Percentiles rank a stretch among this genome's conserved stretches.
These are phyloP conservation scores for Penicillium atrosanguineum DNA, from an alignment of 495 filamentous ascomycete species.

Conservation along the genomic window DNA sequence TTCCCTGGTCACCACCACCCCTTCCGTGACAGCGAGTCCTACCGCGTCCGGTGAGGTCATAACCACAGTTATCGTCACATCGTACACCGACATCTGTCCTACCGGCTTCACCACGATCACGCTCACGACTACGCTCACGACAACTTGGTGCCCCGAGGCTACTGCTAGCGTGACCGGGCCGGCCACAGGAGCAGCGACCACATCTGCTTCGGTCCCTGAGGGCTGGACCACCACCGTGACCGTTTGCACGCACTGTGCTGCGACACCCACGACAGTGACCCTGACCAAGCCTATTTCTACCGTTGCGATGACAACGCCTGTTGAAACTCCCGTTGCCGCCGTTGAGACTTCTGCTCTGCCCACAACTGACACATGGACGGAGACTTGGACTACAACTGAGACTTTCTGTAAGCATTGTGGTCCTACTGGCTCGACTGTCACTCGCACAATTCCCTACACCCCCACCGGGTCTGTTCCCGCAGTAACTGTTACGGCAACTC, in stretches of 20 bases:
- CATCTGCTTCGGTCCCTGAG: conserved; percentile 30
- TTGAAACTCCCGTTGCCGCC: conserved; percentile 7
- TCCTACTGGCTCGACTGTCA: conserved; percentile 32
- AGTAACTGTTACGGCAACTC: background rate
- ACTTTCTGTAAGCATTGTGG: conserved; percentile 42
- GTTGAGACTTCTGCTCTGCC: conserved; percentile 10
- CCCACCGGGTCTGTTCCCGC: conserved; percentile 7
- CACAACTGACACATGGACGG: conserved; percentile 31
- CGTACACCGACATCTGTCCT: conserved; percentile 43
- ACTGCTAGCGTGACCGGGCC: conserved; percentile 16
- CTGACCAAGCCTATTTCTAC: conserved; percentile 35
- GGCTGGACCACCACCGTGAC: conserved; percentile 50
- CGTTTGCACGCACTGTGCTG: conserved; percentile 46
- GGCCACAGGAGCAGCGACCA: conserved; percentile 14
- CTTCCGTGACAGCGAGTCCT: conserved; percentile 40
- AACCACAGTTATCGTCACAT: conserved; percentile 42
- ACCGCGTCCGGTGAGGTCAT: conserved; percentile 23
- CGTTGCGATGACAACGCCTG: conserved; percentile 5
- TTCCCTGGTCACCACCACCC: conserved; percentile 39
- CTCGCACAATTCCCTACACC: conserved; percentile 32
- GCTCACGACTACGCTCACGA: conserved; percentile 40
- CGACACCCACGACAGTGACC: conserved; percentile 41
- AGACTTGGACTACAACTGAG: conserved; percentile 40
- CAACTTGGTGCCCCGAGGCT: conserved; percentile 36
- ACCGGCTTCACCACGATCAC: conserved; percentile 47